phyloP scores from a whole-genome alignment of 2,329 filamentous ascomycete species.

The Fusarium buxicola region DNA sequence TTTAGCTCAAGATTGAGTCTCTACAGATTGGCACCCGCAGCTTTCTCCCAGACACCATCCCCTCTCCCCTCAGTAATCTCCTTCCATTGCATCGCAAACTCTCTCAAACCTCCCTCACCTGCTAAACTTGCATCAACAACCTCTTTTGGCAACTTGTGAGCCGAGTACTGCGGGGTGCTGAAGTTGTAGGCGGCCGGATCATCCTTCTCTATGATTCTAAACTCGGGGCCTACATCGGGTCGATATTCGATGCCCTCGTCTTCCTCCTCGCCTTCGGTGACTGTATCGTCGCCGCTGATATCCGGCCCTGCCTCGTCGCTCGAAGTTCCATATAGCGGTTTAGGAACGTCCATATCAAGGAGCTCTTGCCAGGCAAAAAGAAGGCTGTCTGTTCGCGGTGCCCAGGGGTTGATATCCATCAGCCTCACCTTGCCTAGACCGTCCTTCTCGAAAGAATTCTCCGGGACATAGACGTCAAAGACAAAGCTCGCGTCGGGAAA shows the following conservation, averaged over 20 bases:
- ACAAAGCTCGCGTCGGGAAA: constrained; percentile 88
- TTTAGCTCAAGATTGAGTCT: neutral
- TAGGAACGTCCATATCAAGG: constrained; percentile 74
- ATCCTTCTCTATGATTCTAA: constrained; percentile 83
- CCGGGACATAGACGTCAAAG: constrained; percentile 93
- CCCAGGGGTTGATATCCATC: constrained; percentile 97
- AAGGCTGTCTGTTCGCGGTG: constrained; percentile 85
- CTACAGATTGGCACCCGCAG: constrained; percentile 31
- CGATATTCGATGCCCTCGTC: constrained; percentile 60
- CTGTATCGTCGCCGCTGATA: constrained; percentile 52
- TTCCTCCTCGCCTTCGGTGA: constrained; percentile 54
- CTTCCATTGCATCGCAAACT: constrained; percentile 83
- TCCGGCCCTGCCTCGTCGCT: constrained; percentile 48
- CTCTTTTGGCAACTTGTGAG: constrained; percentile 94
- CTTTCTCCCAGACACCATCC: constrained; percentile 55
- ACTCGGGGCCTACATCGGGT: constrained; percentile 76
- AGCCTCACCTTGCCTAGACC: constrained; percentile 82
- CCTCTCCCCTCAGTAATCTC: constrained; percentile 62
- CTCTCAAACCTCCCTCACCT: constrained; percentile 80
- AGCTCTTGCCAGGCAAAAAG: constrained; percentile 93
- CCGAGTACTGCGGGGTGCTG: constrained; percentile 87
- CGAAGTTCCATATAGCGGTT: constrained; percentile 64
- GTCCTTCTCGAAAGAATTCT: constrained; percentile 64
- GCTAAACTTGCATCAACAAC: constrained; percentile 79
- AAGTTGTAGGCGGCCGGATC: constrained; percentile 93